Conservation (phyloP, 2,329 filamentous ascomycete genomes). For the Albophoma yamanashiensis region DNA sequence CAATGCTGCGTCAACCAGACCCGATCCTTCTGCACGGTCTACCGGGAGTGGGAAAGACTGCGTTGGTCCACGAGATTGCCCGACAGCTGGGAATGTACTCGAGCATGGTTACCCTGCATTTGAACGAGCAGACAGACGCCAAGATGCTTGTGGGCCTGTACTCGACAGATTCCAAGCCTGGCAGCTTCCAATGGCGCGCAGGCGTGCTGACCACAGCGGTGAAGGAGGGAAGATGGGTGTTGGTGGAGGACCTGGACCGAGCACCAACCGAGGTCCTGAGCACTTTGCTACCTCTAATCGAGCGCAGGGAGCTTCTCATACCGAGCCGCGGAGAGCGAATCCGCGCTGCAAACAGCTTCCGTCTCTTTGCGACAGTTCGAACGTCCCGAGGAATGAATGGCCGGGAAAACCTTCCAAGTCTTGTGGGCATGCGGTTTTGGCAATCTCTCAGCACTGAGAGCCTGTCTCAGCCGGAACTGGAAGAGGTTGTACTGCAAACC, state of each 20-base stretch:
- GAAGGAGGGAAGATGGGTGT: conserved; percentile 86
- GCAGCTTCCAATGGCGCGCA: conserved; percentile 84
- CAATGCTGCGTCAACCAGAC: conserved; percentile 52
- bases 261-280: conserved; percentile 93
- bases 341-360: conserved; percentile 73
- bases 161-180: conserved; percentile 75
- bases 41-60: conserved; percentile 84
- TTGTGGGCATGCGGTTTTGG: conserved; percentile 85
- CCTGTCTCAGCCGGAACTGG: conserved; percentile 59
- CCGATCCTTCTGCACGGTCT: conserved; percentile 76
- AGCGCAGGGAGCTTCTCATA: conserved; percentile 82
- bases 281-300: conserved; percentile 82
- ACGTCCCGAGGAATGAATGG: conserved; percentile 61
- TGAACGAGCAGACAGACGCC: conserved; percentile 97
- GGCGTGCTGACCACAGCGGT: conserved; percentile 92
- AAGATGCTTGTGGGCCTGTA: conserved; percentile 95
- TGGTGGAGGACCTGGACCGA: conserved; percentile 93
- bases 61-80: conserved; percentile 72
- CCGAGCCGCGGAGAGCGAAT: conserved; percentile 82
- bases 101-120: conserved; percentile 82
- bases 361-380: conserved; percentile 83
- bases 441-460: conserved; percentile 58
- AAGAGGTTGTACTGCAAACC: conserved; percentile 58
- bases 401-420: conserved; percentile 54
- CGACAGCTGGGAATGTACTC: conserved; percentile 67